Base-by-base conservation (phyloP, 176 grass and related monocot species). In the Saccharum spontaneum region DNA sequence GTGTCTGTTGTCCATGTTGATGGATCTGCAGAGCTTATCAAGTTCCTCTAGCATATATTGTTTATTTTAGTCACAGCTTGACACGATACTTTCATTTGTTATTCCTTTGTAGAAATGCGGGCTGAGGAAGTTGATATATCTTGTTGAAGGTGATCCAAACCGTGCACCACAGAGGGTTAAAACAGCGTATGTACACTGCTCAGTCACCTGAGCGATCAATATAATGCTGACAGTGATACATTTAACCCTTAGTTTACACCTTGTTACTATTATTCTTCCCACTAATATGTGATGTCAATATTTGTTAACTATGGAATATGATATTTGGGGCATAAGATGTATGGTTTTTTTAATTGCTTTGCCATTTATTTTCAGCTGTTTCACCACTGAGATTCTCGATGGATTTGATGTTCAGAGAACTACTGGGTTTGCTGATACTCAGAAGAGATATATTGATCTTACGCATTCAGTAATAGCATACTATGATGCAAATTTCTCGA, bases 331-430 rank as follows among this genome's bases (percentile, higher is more conserved):
- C 3, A 4, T 8, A n/a, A 46, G 22, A 2, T 16, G n/a, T 54
- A 66, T 67, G 14, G 24, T 8, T 30, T 70, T 87, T 87, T 73
- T 79, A 79, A 84, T 64, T 81, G 59, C 46, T 52, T 30, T 73
- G 55, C 24, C 43, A 70, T 88, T 68, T 85, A 68, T 91, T 86
- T 87, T 65, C 96, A 95, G 93, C 17, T 98, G 93, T 88, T 95
- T 94, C 44, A 98, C 96, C 45, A 98, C 91, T 71, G 93, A 98
- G 75, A 76, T 95, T 79, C 86, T 90, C 38, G 88, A 95, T 69
- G 91, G 96, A 75, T 98, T 98, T 84, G 91, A 95, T 90, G 90
- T 98, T 67, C 96, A 92, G 31, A 92, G 86, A 84, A 95, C 93
- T 4, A 89, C 57, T 70, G 93, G 93, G 28, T 90, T 89, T 90